Evolutionary conservation across 2,329 filamentous ascomycete species (phyloP).

Genomic region (Penicillium corylophilum): DNA sequence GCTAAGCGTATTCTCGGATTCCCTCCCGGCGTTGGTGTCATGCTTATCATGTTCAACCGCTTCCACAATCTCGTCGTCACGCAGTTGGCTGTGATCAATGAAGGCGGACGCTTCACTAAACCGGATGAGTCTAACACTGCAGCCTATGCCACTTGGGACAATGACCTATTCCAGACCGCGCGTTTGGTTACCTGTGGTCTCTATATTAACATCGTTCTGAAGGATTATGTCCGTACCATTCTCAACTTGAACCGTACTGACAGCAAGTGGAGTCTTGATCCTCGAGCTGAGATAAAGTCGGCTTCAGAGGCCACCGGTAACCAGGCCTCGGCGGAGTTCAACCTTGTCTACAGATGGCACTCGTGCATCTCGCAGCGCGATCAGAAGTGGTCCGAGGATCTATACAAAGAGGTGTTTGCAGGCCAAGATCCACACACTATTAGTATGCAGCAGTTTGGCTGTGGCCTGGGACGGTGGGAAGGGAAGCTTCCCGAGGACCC

Average conservation of each 20-base stretch:
- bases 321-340: conserved; percentile 68
- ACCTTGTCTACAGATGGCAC: conserved; percentile 67
- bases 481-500: conserved; percentile 45
- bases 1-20: conserved; percentile 65
- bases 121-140: conserved; percentile 39
- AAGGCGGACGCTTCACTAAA: conserved; percentile 65
- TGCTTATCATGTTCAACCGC: conserved; percentile 67
- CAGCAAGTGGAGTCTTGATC: conserved; percentile 63
- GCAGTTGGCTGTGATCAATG: conserved; percentile 65
- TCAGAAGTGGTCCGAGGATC: conserved; percentile 60
- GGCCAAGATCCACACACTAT: conserved; percentile 37
- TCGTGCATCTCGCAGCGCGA: conserved; percentile 60
- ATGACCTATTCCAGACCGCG: conserved; percentile 54
- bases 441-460: conserved; percentile 40
- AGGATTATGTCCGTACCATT: conserved; percentile 63
- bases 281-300: conserved; percentile 57
- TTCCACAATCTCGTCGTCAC: conserved; percentile 70
- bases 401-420: conserved; percentile 52
- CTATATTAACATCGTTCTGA: conserved; percentile 56
- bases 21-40: conserved; percentile 65
- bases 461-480: conserved; percentile 44
- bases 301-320: conserved; percentile 61
- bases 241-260: conserved; percentile 60
- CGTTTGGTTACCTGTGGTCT: conserved; percentile 55
- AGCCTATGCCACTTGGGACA: conserved; percentile 40